Evolutionary conservation across 2,329 filamentous ascomycete genomes (phyloP).

Genomic region (Fusarium sp.): DNA sequence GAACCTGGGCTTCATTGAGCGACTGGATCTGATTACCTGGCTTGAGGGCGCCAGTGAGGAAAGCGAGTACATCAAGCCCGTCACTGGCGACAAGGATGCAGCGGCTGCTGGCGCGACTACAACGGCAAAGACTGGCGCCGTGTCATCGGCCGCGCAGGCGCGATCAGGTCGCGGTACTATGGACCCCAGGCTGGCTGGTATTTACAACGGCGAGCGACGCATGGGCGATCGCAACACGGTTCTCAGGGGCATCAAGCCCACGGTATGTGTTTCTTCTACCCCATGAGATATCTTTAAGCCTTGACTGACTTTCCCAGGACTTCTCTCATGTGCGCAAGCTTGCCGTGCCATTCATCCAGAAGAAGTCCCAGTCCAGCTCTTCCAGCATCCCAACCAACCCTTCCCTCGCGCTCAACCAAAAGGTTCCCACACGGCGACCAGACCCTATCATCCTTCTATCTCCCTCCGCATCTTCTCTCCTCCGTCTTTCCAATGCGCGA

Average conservation of each 20-base stretch:
- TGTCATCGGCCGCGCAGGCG: slow-evolving; percentile 57
- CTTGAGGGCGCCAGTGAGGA: slow-evolving; percentile 90
- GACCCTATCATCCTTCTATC: slow-evolving; percentile 97
- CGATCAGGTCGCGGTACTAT: slow-evolving; percentile 73
- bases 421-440: slow-evolving; percentile 62
- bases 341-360: slow-evolving; percentile 79
- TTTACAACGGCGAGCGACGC: slow-evolving; percentile 90
- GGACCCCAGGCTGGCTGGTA: slow-evolving; percentile 85
- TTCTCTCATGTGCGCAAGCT: slow-evolving; percentile 94
- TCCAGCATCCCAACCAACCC: slow-evolving; percentile 55
- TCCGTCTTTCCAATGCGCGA: slow-evolving; percentile 96
- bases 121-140: slow-evolving; percentile 53
- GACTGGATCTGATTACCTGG: slow-evolving; percentile 92
- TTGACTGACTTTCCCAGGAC: slow-evolving; percentile 68
- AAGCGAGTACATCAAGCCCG: slow-evolving; percentile 90
- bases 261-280: slow-evolving; percentile 65
- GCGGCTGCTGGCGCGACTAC: slow-evolving; percentile 55
- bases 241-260: slow-evolving; percentile 87
- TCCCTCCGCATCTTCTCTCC: slow-evolving; percentile 91
- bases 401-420: slow-evolving; percentile 66
- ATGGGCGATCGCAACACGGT: slow-evolving; percentile 94
- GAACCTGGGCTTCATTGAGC: slow-evolving; percentile 91
- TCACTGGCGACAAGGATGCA: slow-evolving; percentile 71
- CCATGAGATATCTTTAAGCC: neutral
- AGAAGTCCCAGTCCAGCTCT: slow-evolving; percentile 60